Evolutionary conservation across 371 early-diverging fungal genomes (phyloP), one percentile per base, ranked within the genome.

Genomic region (Mucor racemosus): DNA sequence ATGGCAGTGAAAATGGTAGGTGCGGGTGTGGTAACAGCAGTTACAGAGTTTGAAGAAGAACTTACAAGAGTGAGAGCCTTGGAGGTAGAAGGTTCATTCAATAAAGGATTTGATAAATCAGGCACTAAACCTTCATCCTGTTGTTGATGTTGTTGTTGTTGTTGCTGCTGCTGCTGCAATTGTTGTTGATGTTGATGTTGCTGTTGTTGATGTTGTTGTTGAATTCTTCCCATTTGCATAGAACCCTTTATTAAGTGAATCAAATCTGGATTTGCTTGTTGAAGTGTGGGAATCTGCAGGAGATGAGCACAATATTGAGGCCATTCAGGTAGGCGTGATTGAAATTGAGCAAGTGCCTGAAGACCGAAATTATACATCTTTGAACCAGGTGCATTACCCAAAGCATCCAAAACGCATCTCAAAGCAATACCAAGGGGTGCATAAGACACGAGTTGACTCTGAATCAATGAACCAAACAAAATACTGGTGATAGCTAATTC

Each of bases 351-450:
- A 44, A 99, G 75, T 4, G 99, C 96, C 15, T 91, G 89, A 36
- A 91, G 80, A 53, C 95, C 98, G 86, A 99, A 99, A 46, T 82
- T 87, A 74, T 92, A 97, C 84, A 95, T 86, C 71, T 92, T 92
- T 14, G 94, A 87, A 7, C 91, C 88, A 4, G 91, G 82, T 7
- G 92, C 86, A 56, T 91, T 91, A 11, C 92, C 88, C 55, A 98
- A 81, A 0, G 96, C 91, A 59, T 95, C 94, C 31, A 97, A 76
- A 0, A 98, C 90, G 69, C 88, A 92, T 8, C 92, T 89, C 14
- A 98, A 77, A 7, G 96, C 94, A 17, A 90, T 83, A 17, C 92
- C 92, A 35, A 95, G 84, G 14, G 89, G 86, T 15, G 84, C 81
- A 38, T 88, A 87, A 0, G 92, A 84, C 13, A 96, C 89, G 38